Percentiles rank a stretch among this genome's conserved stretches.
Evolutionary conservation across 129 eudicot species (phyloP).

Genomic region (Lonicera japonica): DNA sequence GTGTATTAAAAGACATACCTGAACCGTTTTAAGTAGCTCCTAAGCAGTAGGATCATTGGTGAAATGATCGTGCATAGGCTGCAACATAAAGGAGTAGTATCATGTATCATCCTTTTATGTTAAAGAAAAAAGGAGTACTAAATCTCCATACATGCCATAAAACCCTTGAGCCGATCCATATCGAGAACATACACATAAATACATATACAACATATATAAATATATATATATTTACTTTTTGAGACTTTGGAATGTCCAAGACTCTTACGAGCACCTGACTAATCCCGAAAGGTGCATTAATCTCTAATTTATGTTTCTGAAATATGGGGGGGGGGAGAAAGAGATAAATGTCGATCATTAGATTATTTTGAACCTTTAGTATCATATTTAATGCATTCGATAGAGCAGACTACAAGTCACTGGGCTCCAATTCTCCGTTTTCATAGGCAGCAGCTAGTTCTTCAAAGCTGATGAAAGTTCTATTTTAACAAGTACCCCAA

Average conservation of each 20-base stretch:
- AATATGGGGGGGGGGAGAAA: no score
- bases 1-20: slow-evolving; percentile 36
- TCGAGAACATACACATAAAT: no score
- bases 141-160: no score
- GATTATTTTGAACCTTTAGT: slow-evolving; percentile 47
- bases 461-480: slow-evolving; percentile 47
- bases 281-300: no score
- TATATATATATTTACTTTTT: no score
- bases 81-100: slow-evolving; percentile 7
- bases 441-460: slow-evolving; percentile 56
- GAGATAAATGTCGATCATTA: no score
- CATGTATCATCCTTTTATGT: neutral
- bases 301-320: no score
- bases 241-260: no score
- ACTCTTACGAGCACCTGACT: no score
- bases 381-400: slow-evolving; percentile 67
- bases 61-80: slow-evolving; percentile 97
- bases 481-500: slow-evolving; percentile 7
- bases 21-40: slow-evolving; percentile 64
- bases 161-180: no score
- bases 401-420: slow-evolving; percentile 74
- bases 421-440: slow-evolving; percentile 70
- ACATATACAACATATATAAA: no score
- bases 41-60: slow-evolving; percentile 54
- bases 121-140: no score